Percentiles rank a stretch among this genome's conserved stretches.
Conservation (phyloP, 352 stramenopile genomes). For the Pythium volutum region DNA sequence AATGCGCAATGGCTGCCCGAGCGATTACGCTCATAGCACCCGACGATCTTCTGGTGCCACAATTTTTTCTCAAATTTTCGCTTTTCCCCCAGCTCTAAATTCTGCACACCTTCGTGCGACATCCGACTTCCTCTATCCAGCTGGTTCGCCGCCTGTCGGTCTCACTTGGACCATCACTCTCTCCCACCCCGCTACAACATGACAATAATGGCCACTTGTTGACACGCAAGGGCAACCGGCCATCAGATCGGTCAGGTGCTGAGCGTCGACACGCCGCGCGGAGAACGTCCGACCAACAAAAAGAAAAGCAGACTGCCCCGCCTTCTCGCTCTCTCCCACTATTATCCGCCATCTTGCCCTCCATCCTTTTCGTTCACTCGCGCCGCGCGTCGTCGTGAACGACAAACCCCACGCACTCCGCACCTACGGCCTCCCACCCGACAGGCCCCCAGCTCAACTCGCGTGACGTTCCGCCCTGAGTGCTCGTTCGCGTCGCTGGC, state of each 20-base stretch:
- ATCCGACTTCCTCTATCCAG: not conserved
- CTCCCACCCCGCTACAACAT: not conserved
- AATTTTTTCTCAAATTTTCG: constrained; percentile 1
- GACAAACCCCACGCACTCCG: no score
- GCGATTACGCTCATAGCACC: no score
- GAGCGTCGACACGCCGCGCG: no score
- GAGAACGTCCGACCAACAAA: no score
- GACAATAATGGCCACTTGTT: constrained; percentile 6
- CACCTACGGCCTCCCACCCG: no score
- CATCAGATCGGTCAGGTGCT: not conserved
- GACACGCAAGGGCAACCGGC: not conserved
- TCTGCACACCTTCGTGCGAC: constrained; percentile 14
- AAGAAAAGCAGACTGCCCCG: not conserved
- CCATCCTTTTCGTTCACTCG: not conserved
- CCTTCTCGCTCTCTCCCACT: not conserved
- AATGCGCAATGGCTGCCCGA: no score
- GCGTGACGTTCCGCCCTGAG: not conserved
- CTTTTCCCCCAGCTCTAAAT: not conserved
- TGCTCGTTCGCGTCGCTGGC: not conserved
- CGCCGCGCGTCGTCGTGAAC: not conserved
- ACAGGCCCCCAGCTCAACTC: not conserved
- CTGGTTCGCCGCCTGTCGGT: not conserved
- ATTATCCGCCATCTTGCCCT: not conserved
- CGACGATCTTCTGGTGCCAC: not conserved
- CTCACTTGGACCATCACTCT: constrained; percentile 10